Conservation (phyloP, 1,139 yeast species). For the Taiozyma sp. region DNA sequence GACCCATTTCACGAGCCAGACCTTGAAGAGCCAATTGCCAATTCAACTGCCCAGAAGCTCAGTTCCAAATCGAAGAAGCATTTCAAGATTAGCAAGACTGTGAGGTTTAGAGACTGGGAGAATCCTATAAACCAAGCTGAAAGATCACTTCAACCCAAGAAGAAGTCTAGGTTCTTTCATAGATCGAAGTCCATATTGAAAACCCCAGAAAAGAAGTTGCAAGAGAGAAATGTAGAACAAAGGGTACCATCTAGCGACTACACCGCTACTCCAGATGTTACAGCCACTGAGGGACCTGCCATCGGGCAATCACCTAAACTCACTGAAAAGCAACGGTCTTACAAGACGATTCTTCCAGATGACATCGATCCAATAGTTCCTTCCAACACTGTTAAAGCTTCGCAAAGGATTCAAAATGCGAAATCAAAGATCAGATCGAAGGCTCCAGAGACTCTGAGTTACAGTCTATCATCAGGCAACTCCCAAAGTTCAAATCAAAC, state of each 20-base stretch:
- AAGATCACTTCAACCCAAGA: background rate
- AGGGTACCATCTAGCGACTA: slow-evolving; percentile 15
- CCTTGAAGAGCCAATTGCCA: background rate
- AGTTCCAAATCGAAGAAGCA: background rate
- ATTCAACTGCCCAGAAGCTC: background rate
- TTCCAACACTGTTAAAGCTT: background rate
- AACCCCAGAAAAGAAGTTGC: background rate
- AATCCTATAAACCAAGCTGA: background rate
- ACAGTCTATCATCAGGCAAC: background rate
- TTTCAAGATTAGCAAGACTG: slow-evolving; percentile 4
- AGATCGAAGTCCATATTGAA: background rate
- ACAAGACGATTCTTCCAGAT: background rate
- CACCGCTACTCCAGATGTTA: slow-evolving; percentile 12
- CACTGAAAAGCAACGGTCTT: background rate
- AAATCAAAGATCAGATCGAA: background rate
- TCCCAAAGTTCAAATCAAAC: background rate
- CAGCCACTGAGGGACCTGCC: background rate
- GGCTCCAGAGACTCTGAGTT: background rate
- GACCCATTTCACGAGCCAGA: slow-evolving; percentile 2
- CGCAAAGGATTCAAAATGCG: background rate
- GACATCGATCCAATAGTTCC: background rate
- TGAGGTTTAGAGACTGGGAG: slow-evolving; percentile 7
- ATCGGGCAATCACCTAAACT: background rate
- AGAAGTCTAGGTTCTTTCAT: slow-evolving; percentile 3
- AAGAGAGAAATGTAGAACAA: background rate